Evolutionary conservation across 352 stramenopile species (phyloP).

Genomic region (Aphanomyces astaci): DNA sequence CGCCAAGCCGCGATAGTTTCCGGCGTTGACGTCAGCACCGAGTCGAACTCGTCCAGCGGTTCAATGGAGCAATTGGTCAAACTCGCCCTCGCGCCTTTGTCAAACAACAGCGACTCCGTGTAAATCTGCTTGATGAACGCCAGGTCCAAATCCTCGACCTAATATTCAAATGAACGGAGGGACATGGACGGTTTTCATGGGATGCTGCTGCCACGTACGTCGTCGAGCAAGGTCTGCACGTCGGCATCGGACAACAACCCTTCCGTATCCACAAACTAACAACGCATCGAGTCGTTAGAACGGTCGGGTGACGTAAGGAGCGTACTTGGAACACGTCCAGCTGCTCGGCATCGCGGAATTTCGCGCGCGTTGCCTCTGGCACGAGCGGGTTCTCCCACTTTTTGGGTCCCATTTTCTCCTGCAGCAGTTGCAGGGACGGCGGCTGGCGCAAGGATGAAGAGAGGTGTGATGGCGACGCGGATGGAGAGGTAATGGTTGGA

Average conservation of each 20-base stretch:
- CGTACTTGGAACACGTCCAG: slow-evolving; percentile 13
- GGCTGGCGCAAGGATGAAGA: neutral
- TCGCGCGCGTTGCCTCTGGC: neutral
- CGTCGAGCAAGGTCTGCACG: slow-evolving; percentile 10
- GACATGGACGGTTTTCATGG: neutral
- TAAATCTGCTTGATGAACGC: slow-evolving; percentile 59
- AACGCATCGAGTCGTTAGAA: neutral
- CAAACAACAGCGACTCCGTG: slow-evolving; percentile 19
- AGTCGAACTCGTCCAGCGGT: slow-evolving; percentile 57
- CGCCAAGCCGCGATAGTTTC: slow-evolving; percentile 46
- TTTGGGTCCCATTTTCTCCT: slow-evolving; percentile 4
- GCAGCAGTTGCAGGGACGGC: neutral
- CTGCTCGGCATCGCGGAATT: slow-evolving; percentile 8
- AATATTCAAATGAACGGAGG: neutral
- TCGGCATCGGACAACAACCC: slow-evolving; percentile 5
- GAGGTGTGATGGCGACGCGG: neutral
- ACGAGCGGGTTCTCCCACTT: slow-evolving; percentile 18
- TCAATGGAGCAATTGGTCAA: slow-evolving; percentile 36
- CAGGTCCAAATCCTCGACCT: slow-evolving; percentile 62
- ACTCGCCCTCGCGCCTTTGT: slow-evolving; percentile 12
- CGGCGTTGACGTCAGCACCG: slow-evolving; percentile 42
- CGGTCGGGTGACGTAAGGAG: neutral
- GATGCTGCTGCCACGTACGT: neutral
- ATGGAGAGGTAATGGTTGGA: neutral
- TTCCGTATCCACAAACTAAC: slow-evolving; percentile 23